Conservation (phyloP, 2,329 filamentous ascomycete genomes). For the Cryphonectria nitschkei region DNA sequence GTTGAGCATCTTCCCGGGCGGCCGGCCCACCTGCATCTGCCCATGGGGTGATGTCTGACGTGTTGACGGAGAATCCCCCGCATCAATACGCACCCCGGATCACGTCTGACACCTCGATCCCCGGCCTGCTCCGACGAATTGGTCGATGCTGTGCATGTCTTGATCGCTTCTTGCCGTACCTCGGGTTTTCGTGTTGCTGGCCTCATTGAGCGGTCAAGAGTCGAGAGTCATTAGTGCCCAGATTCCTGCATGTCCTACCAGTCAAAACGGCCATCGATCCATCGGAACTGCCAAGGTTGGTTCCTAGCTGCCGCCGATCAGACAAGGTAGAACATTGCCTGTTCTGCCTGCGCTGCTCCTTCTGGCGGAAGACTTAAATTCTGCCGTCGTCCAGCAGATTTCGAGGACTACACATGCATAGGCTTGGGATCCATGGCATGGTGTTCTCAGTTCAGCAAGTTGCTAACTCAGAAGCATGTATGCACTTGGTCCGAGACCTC, state of each 20-base stretch:
- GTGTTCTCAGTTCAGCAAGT: neutral
- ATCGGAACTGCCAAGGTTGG: neutral
- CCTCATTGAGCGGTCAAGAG: neutral
- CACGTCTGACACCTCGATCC: neutral
- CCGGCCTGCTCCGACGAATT: neutral
- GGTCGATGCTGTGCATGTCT: neutral
- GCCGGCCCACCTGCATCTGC: constrained; percentile 10
- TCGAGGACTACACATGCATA: neutral
- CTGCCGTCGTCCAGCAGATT: neutral
- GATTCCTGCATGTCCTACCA: neutral
- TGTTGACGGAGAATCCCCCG: neutral
- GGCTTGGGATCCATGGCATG: neutral
- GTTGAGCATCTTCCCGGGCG: neutral
- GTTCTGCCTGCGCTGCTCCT: neutral
- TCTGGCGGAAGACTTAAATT: neutral
- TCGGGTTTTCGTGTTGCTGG: neutral
- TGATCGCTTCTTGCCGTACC: neutral
- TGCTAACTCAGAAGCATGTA: neutral
- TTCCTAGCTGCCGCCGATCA: neutral
- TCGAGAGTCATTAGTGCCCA: neutral
- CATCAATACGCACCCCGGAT: neutral
- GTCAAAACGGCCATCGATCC: neutral
- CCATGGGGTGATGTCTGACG: constrained; percentile 10
- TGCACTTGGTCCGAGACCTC: neutral
- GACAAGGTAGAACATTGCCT: neutral